These are phyloP conservation scores for Mortierella sp. DNA, from an alignment of 371 early-diverging fungal species.

Conservation along the genomic window DNA sequence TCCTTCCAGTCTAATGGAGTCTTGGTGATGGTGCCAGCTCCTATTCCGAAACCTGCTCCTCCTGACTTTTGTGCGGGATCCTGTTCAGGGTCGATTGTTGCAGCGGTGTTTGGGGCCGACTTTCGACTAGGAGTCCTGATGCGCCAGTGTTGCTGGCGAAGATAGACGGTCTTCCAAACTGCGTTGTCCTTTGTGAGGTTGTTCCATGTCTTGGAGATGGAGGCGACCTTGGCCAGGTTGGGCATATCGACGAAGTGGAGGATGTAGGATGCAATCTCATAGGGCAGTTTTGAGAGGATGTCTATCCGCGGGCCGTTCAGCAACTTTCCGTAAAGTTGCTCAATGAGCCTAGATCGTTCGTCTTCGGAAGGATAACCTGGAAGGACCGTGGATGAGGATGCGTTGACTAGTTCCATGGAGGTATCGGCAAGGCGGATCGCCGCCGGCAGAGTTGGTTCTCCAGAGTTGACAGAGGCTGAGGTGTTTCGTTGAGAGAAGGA, in stretches of 20 bases:
- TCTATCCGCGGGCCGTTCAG: slow-evolving; percentile 59
- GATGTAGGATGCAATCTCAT: slow-evolving; percentile 69
- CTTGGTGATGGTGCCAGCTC: background rate
- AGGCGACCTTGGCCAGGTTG: slow-evolving; percentile 60
- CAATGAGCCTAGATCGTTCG: slow-evolving; percentile 16
- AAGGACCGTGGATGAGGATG: background rate
- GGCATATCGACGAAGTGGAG: slow-evolving; percentile 64
- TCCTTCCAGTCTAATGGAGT: slow-evolving; percentile 63
- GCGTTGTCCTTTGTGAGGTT: slow-evolving; percentile 64
- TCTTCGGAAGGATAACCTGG: background rate
- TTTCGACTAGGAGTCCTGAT: slow-evolving; percentile 42
- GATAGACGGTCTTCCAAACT: slow-evolving; percentile 69
- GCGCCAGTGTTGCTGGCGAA: slow-evolving; percentile 60
- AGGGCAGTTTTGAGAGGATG: slow-evolving; percentile 67
- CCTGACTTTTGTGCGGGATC: background rate
- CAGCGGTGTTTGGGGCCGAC: slow-evolving; percentile 6
- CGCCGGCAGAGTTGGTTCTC: background rate
- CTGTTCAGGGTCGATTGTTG: background rate
- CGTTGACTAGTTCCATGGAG: slow-evolving; percentile 7
- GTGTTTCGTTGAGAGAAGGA: background rate
- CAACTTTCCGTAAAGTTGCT: slow-evolving; percentile 23
- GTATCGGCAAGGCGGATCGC: slow-evolving; percentile 3
- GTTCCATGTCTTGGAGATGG: slow-evolving; percentile 69
- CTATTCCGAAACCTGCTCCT: background rate
- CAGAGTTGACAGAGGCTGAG: slow-evolving; percentile 4